A percentile compares a stretch with the other conserved stretches of the same genome.
These are phyloP conservation scores for Geranium rotundifolium DNA, from an alignment of 345 rosid species.

Conservation along the genomic window DNA sequence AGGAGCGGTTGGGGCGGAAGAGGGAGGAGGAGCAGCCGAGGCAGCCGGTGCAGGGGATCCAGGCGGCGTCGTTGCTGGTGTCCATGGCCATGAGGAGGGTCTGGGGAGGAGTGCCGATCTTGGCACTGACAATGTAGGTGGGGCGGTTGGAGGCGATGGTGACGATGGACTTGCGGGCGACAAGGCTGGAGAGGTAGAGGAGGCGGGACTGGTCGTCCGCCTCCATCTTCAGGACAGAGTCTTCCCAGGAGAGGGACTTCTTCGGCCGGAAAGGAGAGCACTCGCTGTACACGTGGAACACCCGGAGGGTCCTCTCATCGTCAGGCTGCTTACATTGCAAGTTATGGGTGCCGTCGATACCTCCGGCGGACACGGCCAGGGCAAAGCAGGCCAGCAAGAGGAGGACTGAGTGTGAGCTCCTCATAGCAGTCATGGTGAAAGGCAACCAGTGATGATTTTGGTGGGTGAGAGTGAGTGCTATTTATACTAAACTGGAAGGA, in stretches of 20 bases:
- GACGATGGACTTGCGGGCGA: conserved; percentile 49
- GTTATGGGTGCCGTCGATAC: conserved; percentile 18
- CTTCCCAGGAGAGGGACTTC: conserved; percentile 69
- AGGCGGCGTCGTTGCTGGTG: conserved; percentile 23
- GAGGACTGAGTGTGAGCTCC: conserved; percentile 12
- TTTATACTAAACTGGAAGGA: no score
- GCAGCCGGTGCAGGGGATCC: conserved; percentile 28
- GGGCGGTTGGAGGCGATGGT: conserved; percentile 25
- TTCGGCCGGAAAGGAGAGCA: conserved; percentile 67
- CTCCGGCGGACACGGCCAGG: conserved; percentile 21
- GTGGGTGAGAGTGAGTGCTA: no score
- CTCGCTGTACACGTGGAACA: conserved; percentile 64
- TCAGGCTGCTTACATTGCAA: conserved; percentile 25
- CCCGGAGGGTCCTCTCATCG: conserved; percentile 53
- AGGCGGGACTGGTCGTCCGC: conserved; percentile 68
- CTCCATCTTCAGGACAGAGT: conserved; percentile 50
- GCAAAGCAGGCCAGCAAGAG: conserved; percentile 18
- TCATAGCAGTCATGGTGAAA: background rate
- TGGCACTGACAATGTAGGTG: conserved; percentile 18
- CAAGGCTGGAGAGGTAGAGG: conserved; percentile 61
- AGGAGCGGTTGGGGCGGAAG: conserved; percentile 41
- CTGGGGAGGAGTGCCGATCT: conserved; percentile 26
- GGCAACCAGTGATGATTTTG: no score
- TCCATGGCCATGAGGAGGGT: conserved; percentile 25
- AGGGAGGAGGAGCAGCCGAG: conserved; percentile 34